A percentile compares a stretch with the other conserved stretches of the same genome.
Evolutionary conservation across 2,329 filamentous ascomycete genomes (phyloP).

Genomic region (Fusarium sulawesiense): DNA sequence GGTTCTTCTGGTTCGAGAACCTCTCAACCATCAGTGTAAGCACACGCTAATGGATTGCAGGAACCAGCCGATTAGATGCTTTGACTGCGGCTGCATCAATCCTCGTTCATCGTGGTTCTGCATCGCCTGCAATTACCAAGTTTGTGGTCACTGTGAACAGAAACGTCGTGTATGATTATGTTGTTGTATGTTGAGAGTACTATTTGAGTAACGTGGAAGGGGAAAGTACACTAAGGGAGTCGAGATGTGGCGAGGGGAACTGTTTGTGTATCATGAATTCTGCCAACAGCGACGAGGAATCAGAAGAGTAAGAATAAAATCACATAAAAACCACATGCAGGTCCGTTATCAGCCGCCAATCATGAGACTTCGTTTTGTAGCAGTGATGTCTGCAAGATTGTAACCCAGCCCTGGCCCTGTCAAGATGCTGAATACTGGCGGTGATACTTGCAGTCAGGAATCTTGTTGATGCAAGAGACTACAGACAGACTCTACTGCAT

Average conservation of each 20-base stretch:
- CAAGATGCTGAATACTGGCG: not conserved
- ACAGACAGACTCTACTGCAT: not conserved
- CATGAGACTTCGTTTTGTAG: not conserved
- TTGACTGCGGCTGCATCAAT: not conserved
- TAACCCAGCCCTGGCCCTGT: not conserved
- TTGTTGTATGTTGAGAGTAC: not conserved
- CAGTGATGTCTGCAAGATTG: not conserved
- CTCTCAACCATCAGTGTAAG: not conserved
- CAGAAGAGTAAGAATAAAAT: not conserved
- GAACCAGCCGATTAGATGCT: not conserved
- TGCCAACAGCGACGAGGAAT: not conserved
- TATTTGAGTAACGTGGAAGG: not conserved
- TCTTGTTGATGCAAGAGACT: not conserved
- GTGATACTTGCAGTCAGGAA: accelerated
- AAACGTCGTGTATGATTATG: not conserved
- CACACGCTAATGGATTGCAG: not conserved
- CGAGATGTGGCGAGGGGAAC: not conserved
- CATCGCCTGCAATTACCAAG: not conserved
- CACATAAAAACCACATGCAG: not conserved
- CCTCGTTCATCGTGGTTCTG: not conserved
- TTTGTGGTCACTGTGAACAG: not conserved
- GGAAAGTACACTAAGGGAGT: not conserved
- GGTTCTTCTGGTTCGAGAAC: not conserved
- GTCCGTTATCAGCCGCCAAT: not conserved
- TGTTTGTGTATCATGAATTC: not conserved